phyloP scores from a whole-genome alignment of 257 asterid genomes.

The Solanum sejunctum region DNA sequence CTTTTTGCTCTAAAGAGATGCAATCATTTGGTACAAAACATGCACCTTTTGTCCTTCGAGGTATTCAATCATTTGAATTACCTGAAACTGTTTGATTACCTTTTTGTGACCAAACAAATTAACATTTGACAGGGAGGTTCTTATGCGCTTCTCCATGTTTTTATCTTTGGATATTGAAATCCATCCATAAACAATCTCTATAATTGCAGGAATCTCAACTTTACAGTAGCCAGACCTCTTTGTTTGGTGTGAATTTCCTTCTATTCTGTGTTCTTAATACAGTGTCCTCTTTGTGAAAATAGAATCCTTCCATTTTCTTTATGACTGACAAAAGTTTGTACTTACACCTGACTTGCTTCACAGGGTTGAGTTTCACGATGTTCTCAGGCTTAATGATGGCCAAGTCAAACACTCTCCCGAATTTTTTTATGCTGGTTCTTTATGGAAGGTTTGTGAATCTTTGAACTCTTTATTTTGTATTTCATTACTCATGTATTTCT shows the following conservation, averaged over 20 bases:
- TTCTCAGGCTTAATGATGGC: conserved; percentile 82
- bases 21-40: background rate
- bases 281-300: background rate
- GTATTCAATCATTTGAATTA: background rate
- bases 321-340: background rate
- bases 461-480: background rate
- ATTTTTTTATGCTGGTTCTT: conserved; percentile 89
- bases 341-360: conserved; percentile 5
- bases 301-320: background rate
- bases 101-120: background rate
- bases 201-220: background rate
- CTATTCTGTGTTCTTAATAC: background rate
- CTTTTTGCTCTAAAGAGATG: background rate
- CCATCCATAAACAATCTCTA: background rate
- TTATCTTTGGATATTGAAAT: background rate
- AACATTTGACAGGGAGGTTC: background rate
- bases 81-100: background rate
- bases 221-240: background rate
- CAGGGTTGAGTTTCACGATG: conserved; percentile 94
- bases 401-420: conserved; percentile 93
- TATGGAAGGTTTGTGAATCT: conserved; percentile 70
- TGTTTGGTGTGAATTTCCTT: background rate
- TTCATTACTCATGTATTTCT: background rate
- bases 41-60: background rate
- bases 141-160: background rate